phyloP scores from a whole-genome alignment of 495 filamentous ascomycete species.

The Friedmanniomyces simplex region DNA sequence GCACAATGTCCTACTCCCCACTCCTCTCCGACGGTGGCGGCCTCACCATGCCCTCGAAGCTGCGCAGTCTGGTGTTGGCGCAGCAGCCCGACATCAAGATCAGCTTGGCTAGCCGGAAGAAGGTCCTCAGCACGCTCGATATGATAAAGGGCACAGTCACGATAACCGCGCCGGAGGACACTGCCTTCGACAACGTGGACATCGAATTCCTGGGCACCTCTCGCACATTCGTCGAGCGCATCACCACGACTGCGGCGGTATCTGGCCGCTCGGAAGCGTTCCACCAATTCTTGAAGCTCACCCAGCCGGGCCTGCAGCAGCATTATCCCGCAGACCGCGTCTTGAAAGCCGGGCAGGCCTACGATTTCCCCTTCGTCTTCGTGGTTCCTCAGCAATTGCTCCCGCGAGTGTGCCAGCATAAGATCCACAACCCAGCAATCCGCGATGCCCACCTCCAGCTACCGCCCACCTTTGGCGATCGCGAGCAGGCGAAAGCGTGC shows the following conservation, averaged over 20 bases:
- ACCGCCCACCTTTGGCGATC: constrained; percentile 71
- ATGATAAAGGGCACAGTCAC: constrained; percentile 47
- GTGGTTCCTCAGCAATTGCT: constrained; percentile 67
- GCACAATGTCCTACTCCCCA: not conserved
- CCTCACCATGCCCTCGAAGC: constrained; percentile 13
- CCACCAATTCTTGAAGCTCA: constrained; percentile 66
- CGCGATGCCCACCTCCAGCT: constrained; percentile 63
- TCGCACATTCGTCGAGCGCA: constrained; percentile 43
- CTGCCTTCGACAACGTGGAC: constrained; percentile 66
- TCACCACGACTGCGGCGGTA: constrained; percentile 36
- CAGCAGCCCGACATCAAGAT: constrained; percentile 19
- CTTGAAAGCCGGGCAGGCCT: constrained; percentile 53
- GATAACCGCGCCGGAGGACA: constrained; percentile 53
- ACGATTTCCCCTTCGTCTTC: constrained; percentile 79
- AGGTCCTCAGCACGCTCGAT: constrained; percentile 50
- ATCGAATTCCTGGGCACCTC: constrained; percentile 68
- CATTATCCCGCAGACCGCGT: constrained; percentile 61
- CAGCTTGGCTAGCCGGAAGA: constrained; percentile 4
- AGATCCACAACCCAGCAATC: constrained; percentile 44
- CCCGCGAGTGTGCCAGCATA: constrained; percentile 50
- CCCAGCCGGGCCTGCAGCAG: constrained; percentile 63
- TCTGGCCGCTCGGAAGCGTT: constrained; percentile 43
- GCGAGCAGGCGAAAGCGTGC: constrained; percentile 26
- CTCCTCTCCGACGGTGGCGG: not conserved
- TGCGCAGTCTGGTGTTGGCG: constrained; percentile 13